Evolutionary conservation across 768 basidiomycete genomes (phyloP).

Genomic region (Tubosaeta sp.): DNA sequence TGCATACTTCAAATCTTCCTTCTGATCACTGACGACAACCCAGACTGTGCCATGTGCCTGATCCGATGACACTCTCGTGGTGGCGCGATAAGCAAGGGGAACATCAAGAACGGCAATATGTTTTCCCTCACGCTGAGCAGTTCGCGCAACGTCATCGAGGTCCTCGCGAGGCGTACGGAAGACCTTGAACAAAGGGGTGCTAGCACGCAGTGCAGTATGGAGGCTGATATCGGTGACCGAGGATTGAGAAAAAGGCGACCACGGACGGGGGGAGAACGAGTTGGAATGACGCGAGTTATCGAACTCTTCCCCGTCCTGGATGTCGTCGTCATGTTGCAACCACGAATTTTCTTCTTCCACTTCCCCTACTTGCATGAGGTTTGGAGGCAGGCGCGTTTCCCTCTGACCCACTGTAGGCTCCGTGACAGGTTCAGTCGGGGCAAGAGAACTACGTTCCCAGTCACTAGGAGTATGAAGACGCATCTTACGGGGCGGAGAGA

Average conservation of each 20-base stretch:
- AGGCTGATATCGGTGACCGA: conserved; percentile 23
- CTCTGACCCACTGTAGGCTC: conserved; percentile 12
- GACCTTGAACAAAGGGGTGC: conserved; percentile 33
- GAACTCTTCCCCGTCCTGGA: conserved; percentile 4
- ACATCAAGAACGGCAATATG: conserved; percentile 27
- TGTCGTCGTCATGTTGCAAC: conserved; percentile 4
- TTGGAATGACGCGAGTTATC: conserved; percentile 14
- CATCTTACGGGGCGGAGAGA: conserved; percentile 29
- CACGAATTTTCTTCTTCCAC: conserved; percentile 12
- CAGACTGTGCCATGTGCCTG: conserved; percentile 22
- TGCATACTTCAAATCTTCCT: conserved; percentile 32
- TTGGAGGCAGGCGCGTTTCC: not conserved
- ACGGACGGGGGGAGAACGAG: conserved; percentile 22
- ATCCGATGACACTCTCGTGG: conserved; percentile 15
- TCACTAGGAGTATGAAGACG: conserved; percentile 22
- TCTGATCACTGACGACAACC: conserved; percentile 29
- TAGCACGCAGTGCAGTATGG: conserved; percentile 22
- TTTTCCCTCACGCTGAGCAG: conserved; percentile 30
- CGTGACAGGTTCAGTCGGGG: conserved; percentile 29
- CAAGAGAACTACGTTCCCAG: conserved; percentile 21
- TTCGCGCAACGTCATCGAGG: conserved; percentile 21
- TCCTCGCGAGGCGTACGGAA: conserved; percentile 30
- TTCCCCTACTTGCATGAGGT: conserved; percentile 7
- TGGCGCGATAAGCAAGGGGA: conserved; percentile 23
- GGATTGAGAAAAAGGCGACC: conserved; percentile 27